These are phyloP conservation scores for Picea engelmannii DNA, from an alignment of 83 land plant genomes.

Conservation along the genomic window DNA sequence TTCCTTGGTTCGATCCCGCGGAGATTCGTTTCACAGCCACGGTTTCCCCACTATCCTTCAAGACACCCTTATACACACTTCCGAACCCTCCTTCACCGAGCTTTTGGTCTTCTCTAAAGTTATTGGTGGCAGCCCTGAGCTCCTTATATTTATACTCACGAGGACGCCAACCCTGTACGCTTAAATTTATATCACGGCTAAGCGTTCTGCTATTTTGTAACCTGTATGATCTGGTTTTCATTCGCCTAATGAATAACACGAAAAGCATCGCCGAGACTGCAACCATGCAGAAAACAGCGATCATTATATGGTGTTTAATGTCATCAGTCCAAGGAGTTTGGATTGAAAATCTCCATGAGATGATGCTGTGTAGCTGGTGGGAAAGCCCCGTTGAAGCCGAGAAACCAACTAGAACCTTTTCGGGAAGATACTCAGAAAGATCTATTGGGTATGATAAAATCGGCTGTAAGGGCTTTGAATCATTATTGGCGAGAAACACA, in stretches of 20 bases:
- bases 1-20: neutral
- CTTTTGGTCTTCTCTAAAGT: neutral
- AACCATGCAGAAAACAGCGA: too few species aligned
- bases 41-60: neutral
- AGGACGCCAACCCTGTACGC: neutral
- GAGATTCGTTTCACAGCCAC: neutral
- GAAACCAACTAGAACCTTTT: slow-evolving; percentile 43
- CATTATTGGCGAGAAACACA: slow-evolving; percentile 15
- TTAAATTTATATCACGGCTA: too few species aligned
- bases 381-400: slow-evolving; percentile 44
- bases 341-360: slow-evolving; percentile 32
- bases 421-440: slow-evolving; percentile 25
- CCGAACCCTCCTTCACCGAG: neutral
- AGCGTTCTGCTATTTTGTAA: too few species aligned
- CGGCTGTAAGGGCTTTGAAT: neutral
- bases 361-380: slow-evolving; percentile 23
- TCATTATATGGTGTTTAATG: too few species aligned
- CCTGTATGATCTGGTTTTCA: too few species aligned
- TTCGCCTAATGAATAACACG: too few species aligned
- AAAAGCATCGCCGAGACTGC: too few species aligned
- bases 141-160: neutral
- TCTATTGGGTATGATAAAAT: slow-evolving; percentile 20
- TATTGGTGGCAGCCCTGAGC: neutral
- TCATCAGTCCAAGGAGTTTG: neutral
- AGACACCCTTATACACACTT: neutral